These are phyloP conservation scores for Scalesia atractyloides DNA, from an alignment of 129 eudicot species.

Conservation along the genomic window DNA sequence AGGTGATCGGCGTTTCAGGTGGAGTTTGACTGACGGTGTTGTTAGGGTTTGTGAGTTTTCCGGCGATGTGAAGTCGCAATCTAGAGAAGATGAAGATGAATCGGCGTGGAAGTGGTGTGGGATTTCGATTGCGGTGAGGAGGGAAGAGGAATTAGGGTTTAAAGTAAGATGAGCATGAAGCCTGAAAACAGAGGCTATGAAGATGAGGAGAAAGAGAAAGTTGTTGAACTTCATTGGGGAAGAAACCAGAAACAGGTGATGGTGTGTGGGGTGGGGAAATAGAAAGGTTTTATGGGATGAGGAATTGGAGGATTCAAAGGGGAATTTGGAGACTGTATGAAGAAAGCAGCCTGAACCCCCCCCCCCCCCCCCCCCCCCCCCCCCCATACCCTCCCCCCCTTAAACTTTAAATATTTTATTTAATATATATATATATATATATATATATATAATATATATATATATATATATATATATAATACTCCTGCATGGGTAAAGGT, in stretches of 20 bases:
- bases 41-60: background rate
- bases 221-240: slow-evolving; percentile 44
- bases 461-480: too few relatives aligned
- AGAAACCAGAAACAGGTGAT: background rate
- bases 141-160: slow-evolving; percentile 45
- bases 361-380: too few relatives aligned
- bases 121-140: slow-evolving; percentile 53
- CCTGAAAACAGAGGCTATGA: background rate
- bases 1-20: slow-evolving; percentile 48
- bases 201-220: slow-evolving; percentile 27
- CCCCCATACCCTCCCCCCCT: too few relatives aligned
- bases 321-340: slow-evolving; percentile 10
- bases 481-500: background rate
- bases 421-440: too few relatives aligned
- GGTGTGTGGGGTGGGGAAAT: too few relatives aligned
- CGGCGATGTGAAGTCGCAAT: slow-evolving; percentile 45
- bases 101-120: slow-evolving; percentile 51
- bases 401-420: too few relatives aligned
- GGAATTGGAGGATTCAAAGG: slow-evolving; percentile 6
- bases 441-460: too few relatives aligned
- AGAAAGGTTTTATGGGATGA: slow-evolving; percentile 19
- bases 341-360: slow-evolving; percentile 3
- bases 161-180: slow-evolving; percentile 21
- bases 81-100: slow-evolving; percentile 49
- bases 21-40: slow-evolving; percentile 48